Base-by-base conservation (phyloP, 257 asterid genomes). In the Schizonepeta tenuifolia region DNA sequence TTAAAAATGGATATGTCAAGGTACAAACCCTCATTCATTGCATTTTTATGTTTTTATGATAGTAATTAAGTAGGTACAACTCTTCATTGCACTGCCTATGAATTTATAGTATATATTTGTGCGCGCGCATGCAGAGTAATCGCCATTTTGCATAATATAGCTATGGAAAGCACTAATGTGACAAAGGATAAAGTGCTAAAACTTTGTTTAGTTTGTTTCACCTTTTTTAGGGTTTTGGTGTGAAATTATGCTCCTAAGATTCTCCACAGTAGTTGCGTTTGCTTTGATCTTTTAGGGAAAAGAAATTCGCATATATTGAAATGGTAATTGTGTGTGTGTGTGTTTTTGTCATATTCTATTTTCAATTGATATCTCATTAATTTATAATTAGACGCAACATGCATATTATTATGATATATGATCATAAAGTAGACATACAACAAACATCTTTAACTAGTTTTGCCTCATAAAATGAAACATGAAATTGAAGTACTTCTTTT, bases 1-100 rank as follows among this genome's bases (percentile, higher is more conserved):
- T 89, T 71, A 86, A 77, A 79, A 81, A 74, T 54, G 96, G 96
- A 33, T 73, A 80, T 68, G 81, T 88, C 77, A 82, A 86, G 93
- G 96, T 90, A 38, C 36, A 31, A 31, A 31, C 36, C 36, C 36
- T 31, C 35, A 31, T 5, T 31, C 7, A 13, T 46, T 44, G 43
- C 43, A 38, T 38, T 12, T 44, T 12, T 12, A 46, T 14, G 18
- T 46, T 44, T 46, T 13, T 46, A 11, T 46, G 17, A 14, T 46
- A 46, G 18, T n/a, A n/a, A n/a, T n/a, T n/a, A n/a, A n/a, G n/a
- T 46, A 14, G 60, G n/a, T 54, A 22, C 40, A 56, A 56, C 17
- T 56, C 40, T 18, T 56, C 38, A 55, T 55, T 22, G 36, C 61
- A 24, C 2, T 9, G 56, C 56, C 0, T 6, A 47, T 47, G 20